Percentiles rank a stretch among this genome's conserved stretches.
These are phyloP conservation scores for Kurtzmaniella quercitrusa DNA, from an alignment of 1,139 yeast species.

Conservation along the genomic window DNA sequence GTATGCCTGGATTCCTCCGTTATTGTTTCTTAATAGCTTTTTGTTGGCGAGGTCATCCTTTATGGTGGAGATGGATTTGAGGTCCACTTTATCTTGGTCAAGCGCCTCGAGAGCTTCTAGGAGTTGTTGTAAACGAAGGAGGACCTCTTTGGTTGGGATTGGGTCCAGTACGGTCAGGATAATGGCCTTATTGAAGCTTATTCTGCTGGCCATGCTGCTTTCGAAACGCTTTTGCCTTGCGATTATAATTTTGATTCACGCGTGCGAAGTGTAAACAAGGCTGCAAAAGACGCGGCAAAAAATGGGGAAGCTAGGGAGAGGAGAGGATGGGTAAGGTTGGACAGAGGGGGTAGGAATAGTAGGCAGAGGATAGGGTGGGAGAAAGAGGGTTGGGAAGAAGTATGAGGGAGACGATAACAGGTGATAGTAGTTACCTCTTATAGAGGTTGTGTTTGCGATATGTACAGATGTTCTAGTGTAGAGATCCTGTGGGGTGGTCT, in stretches of 20 bases:
- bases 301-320: background rate
- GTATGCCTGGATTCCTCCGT: slow-evolving; percentile 67
- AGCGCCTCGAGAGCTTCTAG: slow-evolving; percentile 58
- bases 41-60: slow-evolving; percentile 52
- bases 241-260: background rate
- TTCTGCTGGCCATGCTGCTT: slow-evolving; percentile 1
- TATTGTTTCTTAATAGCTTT: slow-evolving; percentile 58
- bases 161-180: slow-evolving; percentile 52
- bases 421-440: no score
- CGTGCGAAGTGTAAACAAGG: background rate
- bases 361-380: no score
- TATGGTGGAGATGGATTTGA: slow-evolving; percentile 38
- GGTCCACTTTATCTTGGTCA: slow-evolving; percentile 57
- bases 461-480: no score
- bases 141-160: slow-evolving; percentile 58
- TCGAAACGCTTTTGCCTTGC: background rate
- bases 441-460: no score
- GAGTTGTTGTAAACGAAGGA: slow-evolving; percentile 37
- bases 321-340: background rate
- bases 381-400: no score
- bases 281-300: slow-evolving; percentile 1
- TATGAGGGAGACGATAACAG: no score
- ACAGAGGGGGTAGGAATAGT: background rate
- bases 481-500: no score
- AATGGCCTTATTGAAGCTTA: slow-evolving; percentile 42